phyloP scores from a whole-genome alignment of 345 rosid species.

The Eucalyptus curtisii region DNA sequence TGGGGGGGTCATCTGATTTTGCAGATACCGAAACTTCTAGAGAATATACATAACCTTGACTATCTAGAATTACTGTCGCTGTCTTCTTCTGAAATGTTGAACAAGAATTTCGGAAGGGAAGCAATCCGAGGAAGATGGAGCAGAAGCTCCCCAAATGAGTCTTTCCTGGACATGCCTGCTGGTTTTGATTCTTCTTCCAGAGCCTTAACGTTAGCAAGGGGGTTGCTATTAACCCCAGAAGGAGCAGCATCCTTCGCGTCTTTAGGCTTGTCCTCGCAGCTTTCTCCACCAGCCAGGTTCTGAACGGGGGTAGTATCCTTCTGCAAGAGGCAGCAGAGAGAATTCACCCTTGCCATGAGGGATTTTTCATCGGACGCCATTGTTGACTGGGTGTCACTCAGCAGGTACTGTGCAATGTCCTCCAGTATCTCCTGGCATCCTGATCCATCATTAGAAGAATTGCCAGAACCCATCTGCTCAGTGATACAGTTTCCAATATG shows the following conservation, averaged over 20 bases:
- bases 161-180: constrained; percentile 85
- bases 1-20: neutral
- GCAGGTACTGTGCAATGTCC: constrained; percentile 75
- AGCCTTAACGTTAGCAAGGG: constrained; percentile 8
- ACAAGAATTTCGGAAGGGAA: constrained; percentile 88
- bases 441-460: constrained; percentile 17
- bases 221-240: constrained; percentile 8
- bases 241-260: constrained; percentile 18
- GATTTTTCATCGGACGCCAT: constrained; percentile 76
- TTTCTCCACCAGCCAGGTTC: constrained; percentile 35
- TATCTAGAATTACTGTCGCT: constrained; percentile 48
- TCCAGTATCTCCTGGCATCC: constrained; percentile 50
- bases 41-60: neutral
- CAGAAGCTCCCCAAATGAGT: constrained; percentile 74
- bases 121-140: constrained; percentile 86
- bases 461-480: constrained; percentile 51
- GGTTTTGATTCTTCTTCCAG: constrained; percentile 29
- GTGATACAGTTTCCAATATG: constrained; percentile 60
- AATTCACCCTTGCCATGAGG: constrained; percentile 96
- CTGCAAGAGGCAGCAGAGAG: constrained; percentile 91
- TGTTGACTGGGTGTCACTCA: constrained; percentile 64
- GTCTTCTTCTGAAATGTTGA: constrained; percentile 83
- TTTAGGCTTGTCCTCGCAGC: constrained; percentile 3
- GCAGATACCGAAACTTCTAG: neutral
- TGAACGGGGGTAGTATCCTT: constrained; percentile 41